Evolutionary conservation across 2,329 filamentous ascomycete species (phyloP).

Genomic region (Venturia oleaginea): DNA sequence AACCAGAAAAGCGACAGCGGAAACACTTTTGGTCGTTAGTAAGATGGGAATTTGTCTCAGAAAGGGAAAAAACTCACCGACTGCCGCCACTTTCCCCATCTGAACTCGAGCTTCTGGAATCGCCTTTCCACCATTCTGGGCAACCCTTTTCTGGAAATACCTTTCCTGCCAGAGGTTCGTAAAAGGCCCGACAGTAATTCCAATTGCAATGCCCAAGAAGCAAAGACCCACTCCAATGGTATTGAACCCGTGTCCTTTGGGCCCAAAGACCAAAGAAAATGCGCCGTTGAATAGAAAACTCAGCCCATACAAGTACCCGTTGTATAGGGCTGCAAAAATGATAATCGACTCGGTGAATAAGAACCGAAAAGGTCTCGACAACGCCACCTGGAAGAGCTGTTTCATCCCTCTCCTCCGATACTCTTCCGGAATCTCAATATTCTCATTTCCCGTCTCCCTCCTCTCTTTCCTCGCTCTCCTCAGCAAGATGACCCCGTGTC

Average conservation of each 20-base stretch:
- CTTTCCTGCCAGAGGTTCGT: slow-evolving; percentile 51
- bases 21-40: slow-evolving; percentile 22
- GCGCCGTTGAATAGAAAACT: slow-evolving; percentile 43
- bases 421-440: slow-evolving; percentile 28
- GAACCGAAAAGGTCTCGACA: slow-evolving; percentile 40
- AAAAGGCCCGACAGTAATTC: slow-evolving; percentile 45
- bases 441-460: slow-evolving; percentile 19
- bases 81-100: slow-evolving; percentile 71
- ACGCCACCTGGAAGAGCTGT: slow-evolving; percentile 33
- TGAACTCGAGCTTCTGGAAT: slow-evolving; percentile 62
- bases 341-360: slow-evolving; percentile 39
- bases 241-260: slow-evolving; percentile 27
- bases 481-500: slow-evolving; percentile 37
- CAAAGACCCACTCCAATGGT: slow-evolving; percentile 53
- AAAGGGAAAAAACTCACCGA: slow-evolving; percentile 56
- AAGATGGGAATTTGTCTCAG: neutral
- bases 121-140: slow-evolving; percentile 62
- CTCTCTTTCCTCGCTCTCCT: slow-evolving; percentile 25
- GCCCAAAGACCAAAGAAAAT: slow-evolving; percentile 41
- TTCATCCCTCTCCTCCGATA: slow-evolving; percentile 27
- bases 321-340: slow-evolving; percentile 39
- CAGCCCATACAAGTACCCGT: slow-evolving; percentile 41
- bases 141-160: slow-evolving; percentile 38
- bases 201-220: slow-evolving; percentile 62
- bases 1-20: slow-evolving; percentile 78